Base-by-base conservation (phyloP, 2,329 filamentous ascomycete genomes). In the Stagonosporopsis cucurbitacearum region DNA sequence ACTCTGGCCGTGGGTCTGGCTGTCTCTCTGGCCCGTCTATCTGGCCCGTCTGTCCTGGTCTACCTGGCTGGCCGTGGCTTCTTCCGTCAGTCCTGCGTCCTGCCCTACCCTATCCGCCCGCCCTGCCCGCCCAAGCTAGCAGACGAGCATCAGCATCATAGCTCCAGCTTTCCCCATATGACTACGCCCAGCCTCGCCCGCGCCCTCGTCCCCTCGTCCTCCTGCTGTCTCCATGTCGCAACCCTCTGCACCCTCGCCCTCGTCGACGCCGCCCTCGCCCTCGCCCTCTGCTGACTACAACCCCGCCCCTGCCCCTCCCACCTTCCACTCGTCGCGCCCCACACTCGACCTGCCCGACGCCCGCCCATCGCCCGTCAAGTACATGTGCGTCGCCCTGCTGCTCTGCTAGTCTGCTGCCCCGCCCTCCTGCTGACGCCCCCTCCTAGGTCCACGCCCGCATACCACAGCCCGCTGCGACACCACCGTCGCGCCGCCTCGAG, bases 391-490 rank as follows among this genome's bases (percentile, higher is more conserved):
- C 19, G n/a, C n/a, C n/a, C n/a, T n/a, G 22, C 50, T 32, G 50
- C 46, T 57, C 28, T 54, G 59, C 26, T 54, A 39, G 50, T 40
- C n/a, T n/a, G 53, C 51, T 64, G 59, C 67, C 65, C 71, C 66
- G 60, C 67, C 32, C 59, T 60, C 59, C 50, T 64, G 60, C 65
- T 70, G 60, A 70, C 61, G 26, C 3, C 9, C 5, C 17, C 15
- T 32, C 51, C 42, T 66, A 86, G 84, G 66, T 86, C 85, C 47
- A 77, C 78, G 40, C 82, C 85, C 63, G 80, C 82, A 50, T 86
- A 84, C 73, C 82, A 84, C 60, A 87, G 83, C 67, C 86, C 86
- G n/a, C 78, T 86, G 45, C 81, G 87, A 75, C 87, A 89, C 71
- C 86, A 89, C 75, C 81, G 79, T 62, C 83, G 86, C 58, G 82